Evolutionary conservation across 306 rosid genomes (phyloP), one percentile per base, ranked within the genome.

Genomic region (Boehmeria nivea): DNA sequence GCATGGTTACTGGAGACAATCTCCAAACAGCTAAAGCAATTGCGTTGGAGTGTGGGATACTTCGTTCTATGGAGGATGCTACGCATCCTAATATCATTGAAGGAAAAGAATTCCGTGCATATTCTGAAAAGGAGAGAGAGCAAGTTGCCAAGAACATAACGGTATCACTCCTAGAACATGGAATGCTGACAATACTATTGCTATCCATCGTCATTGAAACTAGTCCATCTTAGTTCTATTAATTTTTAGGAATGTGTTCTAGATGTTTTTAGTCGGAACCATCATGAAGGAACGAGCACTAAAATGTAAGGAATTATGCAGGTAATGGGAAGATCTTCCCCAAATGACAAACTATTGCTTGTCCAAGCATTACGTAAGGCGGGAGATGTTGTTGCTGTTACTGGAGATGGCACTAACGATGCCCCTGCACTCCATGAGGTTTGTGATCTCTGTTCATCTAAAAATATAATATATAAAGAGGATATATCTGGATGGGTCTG

Each of bases 371-470:
- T 91, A 55, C 88, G 98, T 62, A 87, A 76, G 73, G 75, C 79
- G 17, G 98, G 98, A 55, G 89, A 91, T 6, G 98, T 91, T 50
- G 98, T 91, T 60, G 98, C 96, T 59, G 98, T 91, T 54, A 91
- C 98, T 21, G 98, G 98, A 67, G 98, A 91, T 77, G 98, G 98
- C 60, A 91, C 98, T 49, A 91, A 91, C 66, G 96, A 91, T 65
- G 98, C 98, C 60, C 98, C 98, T 47, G 98, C 98, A 19, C 96
- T 91, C 58, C 95, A 87, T 8, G 98, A 91, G 96, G 98, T 91
- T 57, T 71, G 84, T 76, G 60, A 51, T 69, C 43, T 67, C 72
- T 63, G 64, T 68, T 63, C 62, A 61, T 46, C 38, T 31, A 26
- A 26, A 9, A 17, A 16, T 26, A 6, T 51, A 2, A 0, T 8